Evolutionary conservation across 805 yeast genomes (phyloP).

Genomic region (Pichia membranifaciens): DNA sequence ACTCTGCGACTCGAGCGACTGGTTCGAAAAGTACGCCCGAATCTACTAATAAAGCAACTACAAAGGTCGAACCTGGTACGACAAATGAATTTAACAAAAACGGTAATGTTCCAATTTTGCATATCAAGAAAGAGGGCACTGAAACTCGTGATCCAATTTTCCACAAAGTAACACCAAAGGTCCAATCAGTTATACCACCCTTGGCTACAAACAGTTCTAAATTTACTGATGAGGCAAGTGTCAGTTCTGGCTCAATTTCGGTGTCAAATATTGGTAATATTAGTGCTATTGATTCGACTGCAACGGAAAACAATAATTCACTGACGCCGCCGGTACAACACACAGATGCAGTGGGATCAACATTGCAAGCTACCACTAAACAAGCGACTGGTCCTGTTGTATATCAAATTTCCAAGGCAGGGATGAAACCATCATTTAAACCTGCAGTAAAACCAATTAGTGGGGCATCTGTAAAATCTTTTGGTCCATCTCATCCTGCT

Average conservation of each 20-base stretch:
- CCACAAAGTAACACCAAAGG: constrained; percentile 5
- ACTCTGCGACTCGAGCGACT: too few relatives aligned
- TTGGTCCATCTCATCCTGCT: constrained; percentile 2
- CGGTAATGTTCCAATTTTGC: not conserved
- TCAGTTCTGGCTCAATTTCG: too few relatives aligned
- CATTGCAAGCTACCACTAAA: not conserved
- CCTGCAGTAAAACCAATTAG: constrained; percentile 7
- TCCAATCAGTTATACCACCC: not conserved
- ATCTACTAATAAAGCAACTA: constrained; percentile 23
- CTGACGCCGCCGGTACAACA: not conserved
- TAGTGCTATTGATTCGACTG: too few relatives aligned
- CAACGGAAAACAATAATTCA: not conserved
- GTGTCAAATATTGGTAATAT: too few relatives aligned
- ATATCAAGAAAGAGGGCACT: constrained; percentile 2
- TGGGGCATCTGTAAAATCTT: not conserved
- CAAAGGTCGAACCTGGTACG: constrained; percentile 1
- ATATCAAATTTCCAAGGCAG: constrained; percentile 11
- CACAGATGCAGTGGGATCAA: not conserved
- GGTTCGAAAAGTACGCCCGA: too few relatives aligned
- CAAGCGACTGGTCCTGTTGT: constrained; percentile 6
- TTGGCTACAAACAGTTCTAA: not conserved
- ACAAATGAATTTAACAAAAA: not conserved
- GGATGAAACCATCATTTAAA: constrained; percentile 12
- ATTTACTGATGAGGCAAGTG: too few relatives aligned
- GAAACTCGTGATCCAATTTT: not conserved